Conservation (phyloP, 2,329 filamentous ascomycete species). For the Coniochaeta pulveracea region DNA sequence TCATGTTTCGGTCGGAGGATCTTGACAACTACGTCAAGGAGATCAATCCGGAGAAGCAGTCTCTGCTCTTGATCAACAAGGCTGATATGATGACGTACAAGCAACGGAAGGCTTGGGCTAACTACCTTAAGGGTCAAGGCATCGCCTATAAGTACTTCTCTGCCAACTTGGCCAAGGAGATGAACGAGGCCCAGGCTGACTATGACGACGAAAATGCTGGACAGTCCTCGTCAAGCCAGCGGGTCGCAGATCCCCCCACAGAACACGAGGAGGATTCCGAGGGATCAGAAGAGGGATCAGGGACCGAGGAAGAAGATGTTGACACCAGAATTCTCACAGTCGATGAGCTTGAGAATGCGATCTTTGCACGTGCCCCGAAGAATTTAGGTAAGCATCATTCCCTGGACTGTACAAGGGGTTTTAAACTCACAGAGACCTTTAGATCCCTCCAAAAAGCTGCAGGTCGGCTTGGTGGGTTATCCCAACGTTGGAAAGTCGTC, state of each 20-base stretch:
- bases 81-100: conserved; percentile 94
- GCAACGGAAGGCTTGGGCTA: conserved; percentile 76
- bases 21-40: conserved; percentile 91
- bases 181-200: conserved; percentile 51
- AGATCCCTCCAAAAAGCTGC: too few relatives aligned
- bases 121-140: conserved; percentile 67
- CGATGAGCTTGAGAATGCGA: conserved; percentile 82
- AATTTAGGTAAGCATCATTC: conserved; percentile 31
- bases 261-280: conserved; percentile 15
- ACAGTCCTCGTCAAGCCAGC: too few relatives aligned
- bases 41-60: conserved; percentile 77
- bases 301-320: conserved; percentile 10
- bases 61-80: conserved; percentile 92
- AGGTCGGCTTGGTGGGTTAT: conserved; percentile 92
- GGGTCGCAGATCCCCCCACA: conserved; percentile 14
- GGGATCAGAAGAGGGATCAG: conserved; percentile 23
- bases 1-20: conserved; percentile 90
- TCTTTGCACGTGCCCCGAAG: conserved; percentile 58
- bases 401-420: too few relatives aligned
- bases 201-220: conserved; percentile 19
- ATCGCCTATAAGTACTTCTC: conserved; percentile 97
- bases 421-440: too few relatives aligned
- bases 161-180: conserved; percentile 79
- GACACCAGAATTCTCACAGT: conserved; percentile 79
- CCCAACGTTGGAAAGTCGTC: conserved; percentile 99